phyloP scores from a whole-genome alignment of 1,139 yeast genomes.

The Pichia sp. region DNA sequence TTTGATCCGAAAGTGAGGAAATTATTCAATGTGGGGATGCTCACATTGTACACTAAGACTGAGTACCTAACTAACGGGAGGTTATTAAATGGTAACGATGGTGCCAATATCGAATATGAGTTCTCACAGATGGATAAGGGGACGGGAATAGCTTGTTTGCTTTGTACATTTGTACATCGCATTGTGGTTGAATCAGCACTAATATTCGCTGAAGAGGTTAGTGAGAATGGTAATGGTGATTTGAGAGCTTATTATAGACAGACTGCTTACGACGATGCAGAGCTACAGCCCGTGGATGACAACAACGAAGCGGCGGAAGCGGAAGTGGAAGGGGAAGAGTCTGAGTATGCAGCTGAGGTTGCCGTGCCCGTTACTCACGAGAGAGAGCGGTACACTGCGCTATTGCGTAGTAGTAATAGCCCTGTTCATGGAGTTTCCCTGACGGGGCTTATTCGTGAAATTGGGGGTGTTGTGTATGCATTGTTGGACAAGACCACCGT shows the following conservation, averaged over 20 bases:
- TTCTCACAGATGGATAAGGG: slow-evolving; percentile 29
- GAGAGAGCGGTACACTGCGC: no score
- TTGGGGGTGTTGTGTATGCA: no score
- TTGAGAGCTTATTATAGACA: slow-evolving; percentile 68
- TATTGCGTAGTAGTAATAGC: no score
- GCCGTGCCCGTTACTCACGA: slow-evolving; percentile 43
- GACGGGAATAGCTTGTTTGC: no score
- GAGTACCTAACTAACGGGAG: slow-evolving; percentile 3
- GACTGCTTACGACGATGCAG: slow-evolving; percentile 47
- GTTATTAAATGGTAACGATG: neutral
- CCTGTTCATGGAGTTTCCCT: no score
- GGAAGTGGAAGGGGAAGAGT: slow-evolving; percentile 19
- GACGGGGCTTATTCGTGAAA: no score
- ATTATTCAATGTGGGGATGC: slow-evolving; percentile 21
- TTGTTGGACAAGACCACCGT: no score
- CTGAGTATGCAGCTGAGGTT: slow-evolving; percentile 38
- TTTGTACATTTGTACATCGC: no score
- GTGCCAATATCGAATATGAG: slow-evolving; percentile 20
- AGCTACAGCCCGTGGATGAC: no score
- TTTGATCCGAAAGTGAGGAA: slow-evolving; percentile 26
- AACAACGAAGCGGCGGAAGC: slow-evolving; percentile 21
- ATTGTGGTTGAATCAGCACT: no score
- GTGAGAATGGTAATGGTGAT: slow-evolving; percentile 51
- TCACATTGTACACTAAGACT: slow-evolving; percentile 21
- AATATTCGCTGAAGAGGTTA: slow-evolving; percentile 64